Base-by-base conservation (phyloP, 2,329 filamentous ascomycete genomes). In the Colletotrichum euphorbiae region DNA sequence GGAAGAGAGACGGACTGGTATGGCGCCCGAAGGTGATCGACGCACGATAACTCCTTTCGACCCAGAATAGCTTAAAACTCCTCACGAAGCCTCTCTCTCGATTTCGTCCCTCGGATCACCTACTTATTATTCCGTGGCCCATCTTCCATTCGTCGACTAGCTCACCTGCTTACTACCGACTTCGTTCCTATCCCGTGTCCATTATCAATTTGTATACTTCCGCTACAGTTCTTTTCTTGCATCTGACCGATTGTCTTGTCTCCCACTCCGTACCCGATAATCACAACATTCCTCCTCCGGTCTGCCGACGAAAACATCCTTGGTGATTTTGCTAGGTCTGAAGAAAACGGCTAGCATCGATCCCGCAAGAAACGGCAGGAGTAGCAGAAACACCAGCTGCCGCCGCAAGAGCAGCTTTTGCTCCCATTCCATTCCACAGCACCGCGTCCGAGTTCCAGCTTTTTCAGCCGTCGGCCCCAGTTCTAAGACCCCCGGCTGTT, bases 21-120 rank as follows among this genome's bases (percentile, higher is more conserved):
- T 67, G 65, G 60, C 51, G 60, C 62, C 52, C 65, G 56, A 60
- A 65, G 55, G 54, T 61, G 66, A 69, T 69, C 66, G 66, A 69
- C 66, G 62, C 62, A 69, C 66, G 62, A 69, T 66, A 69, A 50
- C 62, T 65, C 66, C 62, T 66, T 69, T 66, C 66, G 61, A 69
- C 66, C 58, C 46, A 67, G 62, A 55, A 61, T 65, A 69, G 19
- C 62, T 69, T 61, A 66, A 61, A 69, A 69, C 55, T 42, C 38
- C 46, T 50, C 66, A 69, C 67, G 67, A 67, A 67, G 67, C 63
- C 57, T 67, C 52, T 60, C 67, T 60, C 67, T 58, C 65, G 52
- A 64, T 38, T 38, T 43, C 52, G 48, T 64, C 52, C 60, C 52
- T 43, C 54, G 62, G 42, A 48, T 48, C 42, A 54, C 28, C 33